Conservation (phyloP, 306 rosid genomes). For the Clitoria ternatea region DNA sequence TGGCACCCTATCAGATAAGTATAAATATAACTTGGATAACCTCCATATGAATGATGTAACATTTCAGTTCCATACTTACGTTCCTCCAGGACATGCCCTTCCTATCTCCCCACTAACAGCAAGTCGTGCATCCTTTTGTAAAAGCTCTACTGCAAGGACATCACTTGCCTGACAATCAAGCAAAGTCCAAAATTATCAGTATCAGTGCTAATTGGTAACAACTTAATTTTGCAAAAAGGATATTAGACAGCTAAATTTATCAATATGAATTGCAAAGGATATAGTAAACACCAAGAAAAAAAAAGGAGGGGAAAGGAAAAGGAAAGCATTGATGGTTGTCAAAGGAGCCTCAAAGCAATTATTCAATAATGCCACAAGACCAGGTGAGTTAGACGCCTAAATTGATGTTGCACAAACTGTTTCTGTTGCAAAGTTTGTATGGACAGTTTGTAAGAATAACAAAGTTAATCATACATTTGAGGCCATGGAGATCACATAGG, state of each 20-base stretch:
- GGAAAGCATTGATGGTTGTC: neutral
- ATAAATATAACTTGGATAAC: neutral
- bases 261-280: neutral
- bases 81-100: conserved; percentile 85
- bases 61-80: conserved; percentile 47
- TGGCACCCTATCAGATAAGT: neutral
- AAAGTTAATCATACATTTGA: conserved; percentile 52
- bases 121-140: conserved; percentile 93
- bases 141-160: conserved; percentile 90
- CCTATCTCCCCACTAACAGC: conserved; percentile 75
- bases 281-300: neutral
- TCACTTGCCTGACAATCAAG: conserved; percentile 76
- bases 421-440: neutral
- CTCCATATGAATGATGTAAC: neutral
- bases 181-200: neutral
- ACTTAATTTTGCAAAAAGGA: neutral
- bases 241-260: conserved; percentile 6
- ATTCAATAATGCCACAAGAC: neutral
- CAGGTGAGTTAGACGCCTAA: neutral
- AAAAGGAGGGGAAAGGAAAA: neutral
- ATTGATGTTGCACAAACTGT: neutral
- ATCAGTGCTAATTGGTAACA: neutral
- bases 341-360: neutral
- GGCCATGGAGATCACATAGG: conserved; percentile 96
- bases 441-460: neutral